These are phyloP conservation scores for Ceratocystis ficicola DNA, from an alignment of 2,329 filamentous ascomycete genomes.

Conservation along the genomic window DNA sequence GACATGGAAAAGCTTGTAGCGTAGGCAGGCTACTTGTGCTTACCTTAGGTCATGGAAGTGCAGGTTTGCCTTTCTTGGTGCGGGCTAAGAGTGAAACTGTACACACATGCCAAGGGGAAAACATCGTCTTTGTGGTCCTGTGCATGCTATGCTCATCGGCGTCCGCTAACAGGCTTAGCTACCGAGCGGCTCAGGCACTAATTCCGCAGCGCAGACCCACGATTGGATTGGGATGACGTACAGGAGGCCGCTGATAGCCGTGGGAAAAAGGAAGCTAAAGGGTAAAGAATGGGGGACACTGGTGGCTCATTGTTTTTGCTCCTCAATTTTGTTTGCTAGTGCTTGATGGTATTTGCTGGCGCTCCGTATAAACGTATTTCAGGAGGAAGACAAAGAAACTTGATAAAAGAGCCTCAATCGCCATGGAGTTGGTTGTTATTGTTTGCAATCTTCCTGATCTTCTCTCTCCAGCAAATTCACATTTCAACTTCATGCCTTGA, in stretches of 20 bases:
- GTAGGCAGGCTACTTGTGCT: too few relatives aligned
- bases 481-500: background rate
- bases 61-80: too few relatives aligned
- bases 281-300: background rate
- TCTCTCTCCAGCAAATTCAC: background rate
- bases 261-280: background rate
- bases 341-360: background rate
- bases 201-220: background rate
- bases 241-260: background rate
- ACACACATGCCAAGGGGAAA: too few relatives aligned
- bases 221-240: background rate
- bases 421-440: background rate
- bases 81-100: too few relatives aligned
- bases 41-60: too few relatives aligned
- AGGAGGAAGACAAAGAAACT: background rate
- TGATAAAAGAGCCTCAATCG: background rate
- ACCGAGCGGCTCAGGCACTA: background rate
- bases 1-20: too few relatives aligned
- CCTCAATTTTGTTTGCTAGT: background rate
- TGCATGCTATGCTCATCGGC: too few relatives aligned
- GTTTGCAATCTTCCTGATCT: background rate
- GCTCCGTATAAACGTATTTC: constrained; percentile 3
- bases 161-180: background rate
- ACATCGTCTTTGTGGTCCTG: too few relatives aligned
- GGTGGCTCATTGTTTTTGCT: constrained; percentile 9